Evolutionary conservation across 257 asterid genomes (phyloP).

Genomic region (Craterostigma plantagineum): DNA sequence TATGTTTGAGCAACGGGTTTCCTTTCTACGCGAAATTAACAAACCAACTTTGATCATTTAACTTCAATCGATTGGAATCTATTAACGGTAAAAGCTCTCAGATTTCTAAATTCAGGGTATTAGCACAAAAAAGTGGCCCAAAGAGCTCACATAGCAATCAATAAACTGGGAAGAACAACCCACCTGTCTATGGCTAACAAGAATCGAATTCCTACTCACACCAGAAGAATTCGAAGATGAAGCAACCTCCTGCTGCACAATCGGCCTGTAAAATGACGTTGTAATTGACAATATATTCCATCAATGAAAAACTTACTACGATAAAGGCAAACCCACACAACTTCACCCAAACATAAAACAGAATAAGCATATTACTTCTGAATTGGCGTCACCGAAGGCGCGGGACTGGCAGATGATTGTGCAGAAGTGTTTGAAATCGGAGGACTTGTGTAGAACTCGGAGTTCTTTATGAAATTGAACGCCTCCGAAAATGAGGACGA

Average conservation of each 20-base stretch:
- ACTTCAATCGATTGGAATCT: background rate
- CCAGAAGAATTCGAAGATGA: conserved; percentile 37
- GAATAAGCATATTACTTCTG: background rate
- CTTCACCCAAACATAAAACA: background rate
- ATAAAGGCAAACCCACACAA: conserved; percentile 1
- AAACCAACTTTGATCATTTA: background rate
- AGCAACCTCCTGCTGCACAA: conserved; percentile 26
- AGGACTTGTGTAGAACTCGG: conserved; percentile 57
- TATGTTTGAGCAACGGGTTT: conserved; percentile 85
- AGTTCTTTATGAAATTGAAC: conserved; percentile 53
- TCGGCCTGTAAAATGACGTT: conserved; percentile 14
- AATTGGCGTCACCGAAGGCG: background rate
- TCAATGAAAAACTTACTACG: too few species aligned
- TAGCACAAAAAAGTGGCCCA: too few species aligned
- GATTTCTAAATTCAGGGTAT: too few species aligned
- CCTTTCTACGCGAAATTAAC: conserved; percentile 85
- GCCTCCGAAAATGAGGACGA: conserved; percentile 73
- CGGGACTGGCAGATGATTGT: background rate
- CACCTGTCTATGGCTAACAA: conserved; percentile 98
- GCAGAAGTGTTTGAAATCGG: conserved; percentile 14
- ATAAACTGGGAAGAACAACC: too few species aligned
- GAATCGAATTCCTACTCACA: conserved; percentile 63
- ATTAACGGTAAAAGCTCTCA: too few species aligned
- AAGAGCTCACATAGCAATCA: too few species aligned
- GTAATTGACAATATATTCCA: too few species aligned